These are phyloP conservation scores for Lophiotrema nucula DNA, from an alignment of 495 filamentous ascomycete genomes.

Conservation along the genomic window DNA sequence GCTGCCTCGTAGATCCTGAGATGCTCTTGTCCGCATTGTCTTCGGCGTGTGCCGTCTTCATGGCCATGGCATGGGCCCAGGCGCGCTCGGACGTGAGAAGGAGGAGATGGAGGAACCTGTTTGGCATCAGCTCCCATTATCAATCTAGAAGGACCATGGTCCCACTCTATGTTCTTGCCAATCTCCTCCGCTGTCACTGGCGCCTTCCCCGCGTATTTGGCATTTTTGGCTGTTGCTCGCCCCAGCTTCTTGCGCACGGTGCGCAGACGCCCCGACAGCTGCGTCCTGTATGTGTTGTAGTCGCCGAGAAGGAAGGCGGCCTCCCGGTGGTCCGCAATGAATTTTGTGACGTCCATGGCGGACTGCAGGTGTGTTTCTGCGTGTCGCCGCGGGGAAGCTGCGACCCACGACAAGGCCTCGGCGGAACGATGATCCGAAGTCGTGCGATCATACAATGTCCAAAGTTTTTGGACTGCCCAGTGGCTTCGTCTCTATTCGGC, in stretches of 20 bases:
- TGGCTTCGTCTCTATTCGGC: too few relatives aligned
- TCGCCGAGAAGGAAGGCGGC: constrained; percentile 82
- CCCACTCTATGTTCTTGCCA: constrained; percentile 68
- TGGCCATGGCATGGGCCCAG: constrained; percentile 94
- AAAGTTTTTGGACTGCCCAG: too few relatives aligned
- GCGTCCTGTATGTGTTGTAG: constrained; percentile 78
- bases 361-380: not conserved
- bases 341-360: constrained; percentile 86
- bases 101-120: constrained; percentile 73
- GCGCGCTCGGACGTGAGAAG: constrained; percentile 86
- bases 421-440: not conserved
- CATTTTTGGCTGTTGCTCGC: constrained; percentile 74
- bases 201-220: constrained; percentile 74
- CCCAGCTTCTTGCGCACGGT: constrained; percentile 81
- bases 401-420: not conserved
- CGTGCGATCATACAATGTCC: too few relatives aligned
- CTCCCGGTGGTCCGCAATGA: constrained; percentile 72
- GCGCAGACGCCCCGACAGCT: constrained; percentile 77
- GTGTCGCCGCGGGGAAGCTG: not conserved
- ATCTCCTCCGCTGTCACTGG: constrained; percentile 76
- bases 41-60: constrained; percentile 80
- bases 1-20: constrained; percentile 73
- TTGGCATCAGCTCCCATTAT: not conserved
- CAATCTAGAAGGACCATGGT: not conserved
- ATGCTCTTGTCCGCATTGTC: constrained; percentile 69